phyloP scores from a whole-genome alignment of 768 basidiomycete species.

The Rossbeevera mucosa region DNA sequence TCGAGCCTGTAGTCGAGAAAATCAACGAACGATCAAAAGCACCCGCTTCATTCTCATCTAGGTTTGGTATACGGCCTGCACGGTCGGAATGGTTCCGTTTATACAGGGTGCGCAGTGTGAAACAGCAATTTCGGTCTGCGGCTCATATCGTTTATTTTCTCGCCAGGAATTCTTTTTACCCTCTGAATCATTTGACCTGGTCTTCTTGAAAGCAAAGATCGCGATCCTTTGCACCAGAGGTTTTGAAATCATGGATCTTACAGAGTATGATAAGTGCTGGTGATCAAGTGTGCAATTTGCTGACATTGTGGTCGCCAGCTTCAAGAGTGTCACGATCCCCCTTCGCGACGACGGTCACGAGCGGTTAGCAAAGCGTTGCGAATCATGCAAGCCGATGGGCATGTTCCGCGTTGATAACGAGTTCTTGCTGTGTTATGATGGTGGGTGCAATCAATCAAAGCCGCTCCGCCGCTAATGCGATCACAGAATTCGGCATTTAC shows the following conservation, averaged over 20 bases:
- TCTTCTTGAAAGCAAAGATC: slow-evolving; percentile 91
- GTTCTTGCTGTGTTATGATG: slow-evolving; percentile 86
- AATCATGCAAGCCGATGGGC: slow-evolving; percentile 76
- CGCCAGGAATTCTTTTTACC: slow-evolving; percentile 85
- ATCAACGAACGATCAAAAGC: slow-evolving; percentile 74
- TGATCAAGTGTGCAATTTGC: not conserved
- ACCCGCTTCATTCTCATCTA: slow-evolving; percentile 64
- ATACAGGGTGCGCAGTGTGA: slow-evolving; percentile 53
- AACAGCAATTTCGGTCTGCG: not conserved
- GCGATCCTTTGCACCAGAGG: slow-evolving; percentile 91
- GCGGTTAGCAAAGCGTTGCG: slow-evolving; percentile 73
- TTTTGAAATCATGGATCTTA: slow-evolving; percentile 96
- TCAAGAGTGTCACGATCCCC: slow-evolving; percentile 87
- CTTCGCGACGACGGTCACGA: slow-evolving; percentile 70
- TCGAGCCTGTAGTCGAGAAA: slow-evolving; percentile 94
- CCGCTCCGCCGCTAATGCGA: slow-evolving; percentile 3
- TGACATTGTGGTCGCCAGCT: slow-evolving; percentile 38
- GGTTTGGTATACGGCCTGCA: slow-evolving; percentile 71
- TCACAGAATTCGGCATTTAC: slow-evolving; percentile 82
- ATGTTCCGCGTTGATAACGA: slow-evolving; percentile 90
- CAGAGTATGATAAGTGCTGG: slow-evolving; percentile 56
- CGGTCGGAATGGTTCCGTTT: slow-evolving; percentile 93
- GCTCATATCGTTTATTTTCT: not conserved
- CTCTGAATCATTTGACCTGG: slow-evolving; percentile 83
- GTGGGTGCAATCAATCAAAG: slow-evolving; percentile 33